phyloP scores from a whole-genome alignment of 73 alveolate genomes.

The Paramecium sonneborni region DNA sequence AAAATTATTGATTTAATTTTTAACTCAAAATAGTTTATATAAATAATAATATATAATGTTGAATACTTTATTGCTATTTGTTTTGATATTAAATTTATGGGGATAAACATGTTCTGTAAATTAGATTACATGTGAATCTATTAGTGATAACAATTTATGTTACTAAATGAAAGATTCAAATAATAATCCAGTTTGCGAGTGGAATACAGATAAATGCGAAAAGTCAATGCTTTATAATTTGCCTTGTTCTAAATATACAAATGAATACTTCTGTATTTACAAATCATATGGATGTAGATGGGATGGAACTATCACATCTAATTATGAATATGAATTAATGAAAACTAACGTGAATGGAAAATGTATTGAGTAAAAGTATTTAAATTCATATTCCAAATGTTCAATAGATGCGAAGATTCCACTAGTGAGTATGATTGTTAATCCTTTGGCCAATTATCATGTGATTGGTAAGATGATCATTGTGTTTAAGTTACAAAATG shows the following conservation, averaged over 20 bases:
- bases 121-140: not conserved
- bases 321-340: not conserved
- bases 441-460: not conserved
- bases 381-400: not conserved
- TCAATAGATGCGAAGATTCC: not conserved
- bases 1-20: not conserved
- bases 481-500: not conserved
- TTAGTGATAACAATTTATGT: not conserved
- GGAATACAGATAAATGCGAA: not conserved
- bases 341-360: not conserved
- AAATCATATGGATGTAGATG: not conserved
- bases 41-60: not conserved
- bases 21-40: not conserved
- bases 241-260: not conserved
- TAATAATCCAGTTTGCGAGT: not conserved
- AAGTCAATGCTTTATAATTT: not conserved
- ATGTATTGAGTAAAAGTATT: not conserved
- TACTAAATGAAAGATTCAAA: not conserved
- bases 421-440: not conserved
- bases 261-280: not conserved
- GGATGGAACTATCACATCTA: not conserved
- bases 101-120: not conserved
- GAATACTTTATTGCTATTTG: not conserved
- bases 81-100: not conserved
- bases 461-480: not conserved